Base-by-base conservation (phyloP, 2,329 filamentous ascomycete genomes). In the Aspergillus fructus region DNA sequence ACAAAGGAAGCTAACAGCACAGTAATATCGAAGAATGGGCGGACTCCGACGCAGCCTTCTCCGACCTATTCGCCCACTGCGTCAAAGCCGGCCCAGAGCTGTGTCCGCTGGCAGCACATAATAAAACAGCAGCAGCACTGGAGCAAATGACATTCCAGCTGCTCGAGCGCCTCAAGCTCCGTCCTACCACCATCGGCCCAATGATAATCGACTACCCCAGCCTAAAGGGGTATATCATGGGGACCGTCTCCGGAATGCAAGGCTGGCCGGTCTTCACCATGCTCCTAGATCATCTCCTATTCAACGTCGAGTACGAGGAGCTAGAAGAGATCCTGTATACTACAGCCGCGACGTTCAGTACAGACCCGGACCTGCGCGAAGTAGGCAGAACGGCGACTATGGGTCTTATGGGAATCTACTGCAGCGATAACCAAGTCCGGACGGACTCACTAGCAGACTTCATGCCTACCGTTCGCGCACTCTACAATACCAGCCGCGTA, bases 21-120 rank as follows among this genome's bases (percentile, higher is more conserved):
- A 60, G 58, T 11, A 60, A 60, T n/a, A 19, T 52, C 23, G n/a
- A 60, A 43, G 34, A 53, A 17, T 43, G 42, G 41, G 41, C 24
- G 13, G 40, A 48, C 6, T 48, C 50, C 41, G 58, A 60, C 41
- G 21, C 49, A 19, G 23, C 51, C 15, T 53, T 60, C 19, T 45
- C 51, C 11, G 40, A 39, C 5, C 51, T 60, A 19, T 60, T 56
- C 37, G 2, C 21, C 33, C 23, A 46, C 40, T 60, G 58, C 21
- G 17, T 60, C 37, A 21, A 55, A 3, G 58, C 24, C 19, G 55
- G 54, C 4, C 58, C 58, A 3, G 27, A 55, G 11, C 46, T 51
- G 2, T 60, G 58, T 41, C 40, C 54, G 2, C 46, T 60, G 0
- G 54, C 58, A 2, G 48, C 51, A 1, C 12, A 54, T 1, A 53